phyloP scores from a whole-genome alignment of 2,329 filamentous ascomycete genomes.

The Hymenoscyphus fructigenus region DNA sequence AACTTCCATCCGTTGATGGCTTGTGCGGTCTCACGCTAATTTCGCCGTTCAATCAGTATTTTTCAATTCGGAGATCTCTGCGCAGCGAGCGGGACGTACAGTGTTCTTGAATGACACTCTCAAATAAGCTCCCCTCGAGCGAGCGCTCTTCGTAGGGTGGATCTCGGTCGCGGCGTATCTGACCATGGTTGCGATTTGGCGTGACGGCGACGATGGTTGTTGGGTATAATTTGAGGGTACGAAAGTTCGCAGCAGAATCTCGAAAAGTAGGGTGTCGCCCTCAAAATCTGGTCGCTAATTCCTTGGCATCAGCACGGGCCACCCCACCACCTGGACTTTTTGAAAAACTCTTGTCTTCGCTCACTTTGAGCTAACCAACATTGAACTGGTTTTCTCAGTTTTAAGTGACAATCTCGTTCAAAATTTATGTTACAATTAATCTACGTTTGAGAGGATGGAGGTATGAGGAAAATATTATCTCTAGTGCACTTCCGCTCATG shows the following conservation, averaged over 20 bases:
- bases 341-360: not conserved
- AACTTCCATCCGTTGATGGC: slow-evolving; percentile 99
- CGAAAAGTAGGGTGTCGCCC: not conserved
- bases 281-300: not conserved
- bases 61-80: not conserved
- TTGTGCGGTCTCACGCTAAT: slow-evolving; percentile 86
- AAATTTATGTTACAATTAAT: too few species aligned
- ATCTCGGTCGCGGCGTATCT: slow-evolving; percentile 94
- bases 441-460: too few species aligned
- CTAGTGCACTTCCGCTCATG: too few species aligned
- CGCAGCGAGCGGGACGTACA: slow-evolving; percentile 21
- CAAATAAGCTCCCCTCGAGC: slow-evolving; percentile 97
- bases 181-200: slow-evolving; percentile 41
- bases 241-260: not conserved
- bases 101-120: slow-evolving; percentile 99
- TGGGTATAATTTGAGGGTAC: not conserved
- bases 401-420: too few species aligned
- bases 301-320: not conserved
- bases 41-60: not conserved
- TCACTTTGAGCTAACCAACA: not conserved
- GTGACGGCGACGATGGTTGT: not conserved
- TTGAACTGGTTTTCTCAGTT: too few species aligned
- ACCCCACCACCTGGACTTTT: not conserved
- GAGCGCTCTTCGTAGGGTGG: slow-evolving; percentile 87
- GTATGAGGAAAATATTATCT: too few species aligned